A percentile compares a stretch with the other conserved stretches of the same genome.
Evolutionary conservation across 805 yeast species (phyloP).

Genomic region (Yamadazyma olivae): DNA sequence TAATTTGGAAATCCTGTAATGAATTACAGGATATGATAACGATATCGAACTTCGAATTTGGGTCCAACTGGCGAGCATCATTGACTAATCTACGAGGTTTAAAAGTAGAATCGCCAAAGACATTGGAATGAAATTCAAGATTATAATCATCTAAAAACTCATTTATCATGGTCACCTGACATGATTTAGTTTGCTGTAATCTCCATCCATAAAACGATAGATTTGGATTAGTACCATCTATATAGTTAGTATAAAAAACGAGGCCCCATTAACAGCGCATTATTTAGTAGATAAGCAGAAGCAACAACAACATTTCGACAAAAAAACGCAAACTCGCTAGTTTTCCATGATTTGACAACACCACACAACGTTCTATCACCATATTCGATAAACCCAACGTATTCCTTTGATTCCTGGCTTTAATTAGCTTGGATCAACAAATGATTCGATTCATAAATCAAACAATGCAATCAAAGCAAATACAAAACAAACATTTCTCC

Average conservation of each 20-base stretch:
- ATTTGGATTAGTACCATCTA: constrained; percentile 58
- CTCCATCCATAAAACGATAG: constrained; percentile 60
- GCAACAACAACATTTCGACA: too few species aligned
- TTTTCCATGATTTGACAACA: neutral
- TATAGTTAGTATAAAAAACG: too few species aligned
- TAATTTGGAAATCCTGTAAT: constrained; percentile 37
- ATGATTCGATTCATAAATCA: too few species aligned
- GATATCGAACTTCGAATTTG: constrained; percentile 24
- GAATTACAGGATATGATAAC: constrained; percentile 33
- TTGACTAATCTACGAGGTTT: constrained; percentile 13
- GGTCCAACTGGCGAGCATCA: constrained; percentile 5
- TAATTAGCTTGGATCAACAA: too few species aligned
- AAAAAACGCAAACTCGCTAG: too few species aligned
- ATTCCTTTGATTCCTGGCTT: too few species aligned
- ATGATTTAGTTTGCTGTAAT: constrained; percentile 40
- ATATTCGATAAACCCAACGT: too few species aligned
- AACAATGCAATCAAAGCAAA: too few species aligned
- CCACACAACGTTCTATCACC: too few species aligned
- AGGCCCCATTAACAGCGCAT: too few species aligned
- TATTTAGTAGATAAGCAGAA: too few species aligned
- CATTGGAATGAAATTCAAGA: constrained; percentile 15
- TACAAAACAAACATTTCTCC: too few species aligned
- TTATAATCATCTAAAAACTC: constrained; percentile 16
- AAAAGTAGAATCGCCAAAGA: constrained; percentile 12
- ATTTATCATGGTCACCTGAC: constrained; percentile 38